phyloP scores from a whole-genome alignment of 2,329 filamentous ascomycete genomes.

The Neofusicoccum cordaticola region DNA sequence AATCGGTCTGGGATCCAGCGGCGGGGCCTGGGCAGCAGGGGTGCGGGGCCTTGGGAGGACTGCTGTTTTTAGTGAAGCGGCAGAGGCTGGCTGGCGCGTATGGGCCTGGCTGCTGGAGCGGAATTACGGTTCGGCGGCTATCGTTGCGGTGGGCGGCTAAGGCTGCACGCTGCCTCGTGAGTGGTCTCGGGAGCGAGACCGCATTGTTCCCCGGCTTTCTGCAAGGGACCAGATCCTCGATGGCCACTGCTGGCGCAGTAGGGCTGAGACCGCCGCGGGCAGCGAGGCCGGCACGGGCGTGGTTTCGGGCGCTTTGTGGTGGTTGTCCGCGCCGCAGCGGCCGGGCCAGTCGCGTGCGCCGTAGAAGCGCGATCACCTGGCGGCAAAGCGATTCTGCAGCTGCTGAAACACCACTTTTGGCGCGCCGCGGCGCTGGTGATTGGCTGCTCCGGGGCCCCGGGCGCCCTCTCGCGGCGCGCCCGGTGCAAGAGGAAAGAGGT shows the following conservation, averaged over 20 bases:
- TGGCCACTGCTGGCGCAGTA: background rate
- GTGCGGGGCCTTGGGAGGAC: background rate
- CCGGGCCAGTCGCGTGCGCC: background rate
- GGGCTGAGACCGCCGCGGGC: constrained; percentile 9
- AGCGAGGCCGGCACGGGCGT: background rate
- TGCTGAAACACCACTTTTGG: constrained; percentile 1
- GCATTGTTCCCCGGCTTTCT: constrained; percentile 8
- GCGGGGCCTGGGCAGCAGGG: background rate
- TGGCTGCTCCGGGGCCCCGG: background rate
- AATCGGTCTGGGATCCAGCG: background rate
- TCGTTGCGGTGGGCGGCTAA: constrained; percentile 2
- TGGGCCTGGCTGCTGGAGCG: constrained; percentile 3
- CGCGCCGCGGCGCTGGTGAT: background rate
- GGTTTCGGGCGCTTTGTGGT: constrained; percentile 8
- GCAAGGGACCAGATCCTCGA: constrained; percentile 4
- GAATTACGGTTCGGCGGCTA: constrained; percentile 11
- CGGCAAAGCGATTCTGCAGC: background rate
- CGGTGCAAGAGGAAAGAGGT: background rate
- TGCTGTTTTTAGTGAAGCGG: constrained; percentile 13
- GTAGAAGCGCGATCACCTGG: constrained; percentile 8
- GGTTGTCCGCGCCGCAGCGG: background rate
- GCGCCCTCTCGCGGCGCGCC: background rate
- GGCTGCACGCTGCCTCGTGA: constrained; percentile 4
- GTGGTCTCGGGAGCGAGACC: background rate
- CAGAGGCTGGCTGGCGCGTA: background rate